Evolutionary conservation across 441 rosid species (phyloP), one percentile per base, ranked within the genome.

Genomic region (Omphalea diandra): DNA sequence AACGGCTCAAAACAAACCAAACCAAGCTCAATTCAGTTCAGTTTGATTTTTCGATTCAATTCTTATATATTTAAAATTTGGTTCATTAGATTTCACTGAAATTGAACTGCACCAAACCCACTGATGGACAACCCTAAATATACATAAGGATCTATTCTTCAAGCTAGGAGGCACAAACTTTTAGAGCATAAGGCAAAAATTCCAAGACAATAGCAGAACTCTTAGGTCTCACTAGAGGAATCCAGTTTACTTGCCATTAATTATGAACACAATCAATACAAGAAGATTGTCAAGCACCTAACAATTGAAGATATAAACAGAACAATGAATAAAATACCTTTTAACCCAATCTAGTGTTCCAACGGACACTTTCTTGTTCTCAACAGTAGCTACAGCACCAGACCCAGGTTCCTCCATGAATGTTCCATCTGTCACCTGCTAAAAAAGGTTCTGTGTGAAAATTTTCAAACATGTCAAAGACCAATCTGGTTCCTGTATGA

Each of bases 401-500:
- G 95, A 95, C 35, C 99, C 99, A 71, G 98, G 96, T 79, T 90
- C 99, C 83, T 95, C 98, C 40, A 78, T 57, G 82, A 85, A 95
- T 61, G 98, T 90, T 68, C 97, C 99, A 74, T 87, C 96, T 61
- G 75, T 79, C 56, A 86, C 91, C 99, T 94, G 83, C 53, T 67
- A 69, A 49, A 69, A 69, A 38, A 60, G n/a, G 32, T 40, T 60
- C 68, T 31, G 15, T 61, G 62, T 67, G 50, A 71, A 63, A 58
- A 61, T 1, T 60, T n/a, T n/a, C 17, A 11, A 43, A 27, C 8
- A 35, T 63, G 50, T 24, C 7, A 22, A 27, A 27, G 18, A 20
- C 17, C 33, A 35, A 32, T 40, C 18, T 33, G n/a, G n/a, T n/a
- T n/a, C n/a, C n/a, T n/a, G n/a, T n/a, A n/a, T n/a, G n/a, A n/a